Conservation (phyloP, 2,329 filamentous ascomycete species). For the Aspergillus flavus region DNA sequence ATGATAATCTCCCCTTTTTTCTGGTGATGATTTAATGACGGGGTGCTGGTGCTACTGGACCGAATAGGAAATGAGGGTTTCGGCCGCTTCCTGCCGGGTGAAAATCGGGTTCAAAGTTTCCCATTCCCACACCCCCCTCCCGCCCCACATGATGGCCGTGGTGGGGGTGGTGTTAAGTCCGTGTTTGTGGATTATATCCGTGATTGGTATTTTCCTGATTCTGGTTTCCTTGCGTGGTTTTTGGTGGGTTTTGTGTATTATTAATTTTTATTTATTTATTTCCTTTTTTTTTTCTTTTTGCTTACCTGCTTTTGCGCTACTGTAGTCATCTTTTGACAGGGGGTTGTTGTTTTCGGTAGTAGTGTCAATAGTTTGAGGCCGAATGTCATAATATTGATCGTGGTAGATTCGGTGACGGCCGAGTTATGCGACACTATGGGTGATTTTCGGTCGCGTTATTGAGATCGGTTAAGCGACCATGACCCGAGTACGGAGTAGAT, state of each 20-base stretch:
- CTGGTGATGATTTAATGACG: background rate
- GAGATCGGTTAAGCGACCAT: background rate
- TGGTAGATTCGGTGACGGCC: background rate
- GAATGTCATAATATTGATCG: background rate
- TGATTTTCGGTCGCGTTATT: background rate
- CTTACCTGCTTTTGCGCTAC: background rate
- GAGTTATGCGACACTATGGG: background rate
- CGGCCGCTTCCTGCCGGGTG: constrained; percentile 2
- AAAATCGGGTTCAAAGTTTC: constrained; percentile 2
- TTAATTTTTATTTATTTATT: too few species aligned
- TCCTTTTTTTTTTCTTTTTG: background rate
- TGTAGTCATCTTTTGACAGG: background rate
- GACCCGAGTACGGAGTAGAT: background rate
- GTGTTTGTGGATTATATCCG: background rate
- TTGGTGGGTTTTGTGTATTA: too few species aligned
- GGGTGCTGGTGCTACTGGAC: background rate
- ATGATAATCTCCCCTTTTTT: background rate
- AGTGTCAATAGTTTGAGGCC: background rate
- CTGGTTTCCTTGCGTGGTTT: too few species aligned
- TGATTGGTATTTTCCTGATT: background rate
- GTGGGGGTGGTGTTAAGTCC: background rate
- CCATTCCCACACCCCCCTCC: background rate
- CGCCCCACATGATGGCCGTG: background rate
- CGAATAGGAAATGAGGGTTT: background rate
- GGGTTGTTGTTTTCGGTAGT: background rate